Evolutionary conservation across 1,284 basidiomycete species (phyloP).

Genomic region (Sporisorium graminicola): DNA sequence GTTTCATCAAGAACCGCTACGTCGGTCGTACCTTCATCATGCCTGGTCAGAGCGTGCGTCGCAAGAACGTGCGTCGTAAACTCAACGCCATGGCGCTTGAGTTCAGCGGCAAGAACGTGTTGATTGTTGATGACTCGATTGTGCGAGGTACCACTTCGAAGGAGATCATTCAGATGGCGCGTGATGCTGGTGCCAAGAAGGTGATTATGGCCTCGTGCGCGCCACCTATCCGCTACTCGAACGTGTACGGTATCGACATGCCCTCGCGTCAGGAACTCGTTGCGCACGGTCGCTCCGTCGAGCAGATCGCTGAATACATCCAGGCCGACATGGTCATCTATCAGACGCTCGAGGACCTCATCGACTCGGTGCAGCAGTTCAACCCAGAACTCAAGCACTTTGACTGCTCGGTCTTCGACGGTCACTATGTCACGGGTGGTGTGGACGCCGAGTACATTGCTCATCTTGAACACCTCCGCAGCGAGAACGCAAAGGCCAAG

Average conservation of each 20-base stretch:
- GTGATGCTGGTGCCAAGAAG: conserved; percentile 97
- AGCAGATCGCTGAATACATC: conserved; percentile 84
- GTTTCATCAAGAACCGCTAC: conserved; percentile 99
- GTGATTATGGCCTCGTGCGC: conserved; percentile 98
- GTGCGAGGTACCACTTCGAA: conserved; percentile 98
- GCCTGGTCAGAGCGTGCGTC: conserved; percentile 87
- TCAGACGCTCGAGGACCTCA: conserved; percentile 91
- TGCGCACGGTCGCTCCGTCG: conserved; percentile 82
- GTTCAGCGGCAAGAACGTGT: conserved; percentile 90
- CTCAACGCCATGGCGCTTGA: conserved; percentile 99
- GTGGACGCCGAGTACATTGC: conserved; percentile 87
- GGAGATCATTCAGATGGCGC: conserved; percentile 99
- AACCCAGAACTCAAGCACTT: conserved; percentile 84
- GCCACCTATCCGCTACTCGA: conserved; percentile 92
- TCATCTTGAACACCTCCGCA: conserved; percentile 81
- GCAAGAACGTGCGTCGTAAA: conserved; percentile 95
- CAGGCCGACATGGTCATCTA: conserved; percentile 97
- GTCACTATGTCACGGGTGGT: conserved; percentile 96
- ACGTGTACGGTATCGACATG: conserved; percentile 99
- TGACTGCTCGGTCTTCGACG: conserved; percentile 98
- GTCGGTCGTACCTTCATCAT: conserved; percentile 99
- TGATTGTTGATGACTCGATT: conserved; percentile 98
- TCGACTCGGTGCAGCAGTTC: conserved; percentile 87
- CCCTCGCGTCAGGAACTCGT: conserved; percentile 94
- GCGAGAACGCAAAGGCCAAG: conserved; percentile 82